Conservation (phyloP, 148 eudicot genomes). For the Fagopyrum homotropicum region DNA sequence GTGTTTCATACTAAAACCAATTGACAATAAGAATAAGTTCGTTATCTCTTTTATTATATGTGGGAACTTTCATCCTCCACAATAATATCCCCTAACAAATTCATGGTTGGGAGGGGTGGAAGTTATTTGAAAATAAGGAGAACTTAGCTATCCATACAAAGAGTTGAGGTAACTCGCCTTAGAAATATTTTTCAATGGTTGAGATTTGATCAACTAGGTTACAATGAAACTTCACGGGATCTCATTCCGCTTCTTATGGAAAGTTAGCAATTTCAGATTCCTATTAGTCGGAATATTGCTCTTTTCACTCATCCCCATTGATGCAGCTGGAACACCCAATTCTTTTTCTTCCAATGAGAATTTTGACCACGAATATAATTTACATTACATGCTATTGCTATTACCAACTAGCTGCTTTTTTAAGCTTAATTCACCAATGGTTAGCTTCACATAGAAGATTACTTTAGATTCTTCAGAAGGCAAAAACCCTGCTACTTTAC, state of each 20-base stretch:
- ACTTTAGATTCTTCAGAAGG: slow-evolving; percentile 2
- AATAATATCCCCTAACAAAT: too few species aligned
- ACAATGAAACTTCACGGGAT: too few species aligned
- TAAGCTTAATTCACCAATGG: not conserved
- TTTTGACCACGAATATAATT: slow-evolving; percentile 10
- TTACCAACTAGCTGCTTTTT: not conserved
- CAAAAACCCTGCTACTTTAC: not conserved
- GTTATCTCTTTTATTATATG: too few species aligned
- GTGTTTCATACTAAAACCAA: too few species aligned
- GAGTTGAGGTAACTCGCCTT: too few species aligned
- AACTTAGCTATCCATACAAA: too few species aligned
- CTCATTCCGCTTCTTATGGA: not conserved
- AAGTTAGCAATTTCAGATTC: not conserved
- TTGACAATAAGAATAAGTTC: too few species aligned
- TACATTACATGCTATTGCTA: not conserved
- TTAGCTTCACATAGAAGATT: not conserved
- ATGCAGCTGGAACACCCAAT: not conserved
- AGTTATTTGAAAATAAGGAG: too few species aligned
- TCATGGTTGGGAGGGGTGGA: too few species aligned
- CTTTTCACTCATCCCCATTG: not conserved
- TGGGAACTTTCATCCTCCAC: too few species aligned
- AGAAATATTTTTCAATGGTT: too few species aligned
- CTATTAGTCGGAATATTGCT: not conserved
- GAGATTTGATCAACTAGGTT: too few species aligned
- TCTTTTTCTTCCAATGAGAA: not conserved